Conservation (phyloP, 805 yeast species). For the Yamadazyma insecticola region DNA sequence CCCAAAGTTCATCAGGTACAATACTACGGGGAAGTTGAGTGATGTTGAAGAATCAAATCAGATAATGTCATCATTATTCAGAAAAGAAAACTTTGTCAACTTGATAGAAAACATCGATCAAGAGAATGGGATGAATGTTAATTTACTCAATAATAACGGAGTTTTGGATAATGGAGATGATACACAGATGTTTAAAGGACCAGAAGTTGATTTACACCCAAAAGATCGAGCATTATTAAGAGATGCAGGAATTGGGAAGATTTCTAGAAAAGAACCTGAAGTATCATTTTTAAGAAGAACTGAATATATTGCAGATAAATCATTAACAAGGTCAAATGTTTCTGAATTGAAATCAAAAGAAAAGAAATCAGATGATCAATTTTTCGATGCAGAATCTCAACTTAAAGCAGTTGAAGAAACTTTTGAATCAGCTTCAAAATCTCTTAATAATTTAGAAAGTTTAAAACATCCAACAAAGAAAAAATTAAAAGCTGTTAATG, state of each 20-base stretch:
- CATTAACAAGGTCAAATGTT: conserved; percentile 13
- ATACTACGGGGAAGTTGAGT: conserved; percentile 30
- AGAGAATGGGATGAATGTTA: conserved; percentile 73
- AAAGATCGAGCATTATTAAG: conserved; percentile 70
- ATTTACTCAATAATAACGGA: conserved; percentile 61
- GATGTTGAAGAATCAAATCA: conserved; percentile 39
- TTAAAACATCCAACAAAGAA: conserved; percentile 78
- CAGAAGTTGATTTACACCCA: conserved; percentile 56
- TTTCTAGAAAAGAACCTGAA: conserved; percentile 42
- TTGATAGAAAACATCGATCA: conserved; percentile 53
- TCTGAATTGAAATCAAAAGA: conserved; percentile 2
- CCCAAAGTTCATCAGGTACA: conserved; percentile 71
- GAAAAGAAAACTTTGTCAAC: conserved; percentile 67
- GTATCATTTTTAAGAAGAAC: conserved; percentile 91
- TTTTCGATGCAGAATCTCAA: conserved; percentile 58
- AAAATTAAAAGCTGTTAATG: conserved; percentile 63
- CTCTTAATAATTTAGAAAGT: conserved; percentile 36
- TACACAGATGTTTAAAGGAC: conserved; percentile 22
- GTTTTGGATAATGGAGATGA: conserved; percentile 57
- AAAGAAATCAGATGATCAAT: conserved; percentile 23
- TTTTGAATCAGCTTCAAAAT: conserved; percentile 57
- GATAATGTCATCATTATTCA: conserved; percentile 65
- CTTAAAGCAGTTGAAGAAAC: conserved; percentile 70
- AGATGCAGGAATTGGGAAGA: conserved; percentile 62
- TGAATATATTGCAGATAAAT: conserved; percentile 77